These are phyloP conservation scores for Allium cepa DNA, from an alignment of 106 monocot genomes.

Conservation along the genomic window DNA sequence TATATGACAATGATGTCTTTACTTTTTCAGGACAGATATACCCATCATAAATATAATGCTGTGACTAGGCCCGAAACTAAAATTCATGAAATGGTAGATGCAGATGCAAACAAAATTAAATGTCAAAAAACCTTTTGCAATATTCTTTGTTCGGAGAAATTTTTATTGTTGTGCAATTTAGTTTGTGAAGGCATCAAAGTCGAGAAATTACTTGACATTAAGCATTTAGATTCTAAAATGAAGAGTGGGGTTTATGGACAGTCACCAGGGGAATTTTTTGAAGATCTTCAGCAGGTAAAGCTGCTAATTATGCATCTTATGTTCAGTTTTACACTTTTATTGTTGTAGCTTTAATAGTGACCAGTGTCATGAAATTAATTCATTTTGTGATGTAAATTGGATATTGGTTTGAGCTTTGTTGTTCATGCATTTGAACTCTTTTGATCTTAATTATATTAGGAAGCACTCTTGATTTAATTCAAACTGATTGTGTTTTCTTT, in stretches of 20 bases:
- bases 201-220: slow-evolving; percentile 38
- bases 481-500: not conserved
- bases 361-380: not conserved
- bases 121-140: slow-evolving; percentile 47
- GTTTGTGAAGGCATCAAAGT: slow-evolving; percentile 33
- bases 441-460: not conserved
- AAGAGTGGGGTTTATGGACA: slow-evolving; percentile 51
- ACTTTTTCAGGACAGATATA: not conserved
- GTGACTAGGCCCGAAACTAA: slow-evolving; percentile 9
- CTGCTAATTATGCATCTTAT: not conserved
- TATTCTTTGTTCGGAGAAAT: slow-evolving; percentile 64
- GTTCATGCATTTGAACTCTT: not conserved
- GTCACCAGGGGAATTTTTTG: slow-evolving; percentile 30
- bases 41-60: not conserved
- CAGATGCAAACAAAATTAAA: slow-evolving; percentile 28
- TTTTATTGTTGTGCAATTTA: slow-evolving; percentile 64
- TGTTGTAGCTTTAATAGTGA: not conserved
- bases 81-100: slow-evolving; percentile 6
- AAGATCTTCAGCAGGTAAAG: slow-evolving; percentile 70
- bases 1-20: too few relatives aligned
- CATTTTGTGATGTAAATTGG: not conserved
- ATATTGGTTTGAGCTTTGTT: not conserved
- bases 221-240: slow-evolving; percentile 45
- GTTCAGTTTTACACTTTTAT: not conserved
- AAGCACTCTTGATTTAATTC: not conserved